These are phyloP conservation scores for Elsinoe necatrix DNA, from an alignment of 2,329 filamentous ascomycete genomes.

Conservation along the genomic window DNA sequence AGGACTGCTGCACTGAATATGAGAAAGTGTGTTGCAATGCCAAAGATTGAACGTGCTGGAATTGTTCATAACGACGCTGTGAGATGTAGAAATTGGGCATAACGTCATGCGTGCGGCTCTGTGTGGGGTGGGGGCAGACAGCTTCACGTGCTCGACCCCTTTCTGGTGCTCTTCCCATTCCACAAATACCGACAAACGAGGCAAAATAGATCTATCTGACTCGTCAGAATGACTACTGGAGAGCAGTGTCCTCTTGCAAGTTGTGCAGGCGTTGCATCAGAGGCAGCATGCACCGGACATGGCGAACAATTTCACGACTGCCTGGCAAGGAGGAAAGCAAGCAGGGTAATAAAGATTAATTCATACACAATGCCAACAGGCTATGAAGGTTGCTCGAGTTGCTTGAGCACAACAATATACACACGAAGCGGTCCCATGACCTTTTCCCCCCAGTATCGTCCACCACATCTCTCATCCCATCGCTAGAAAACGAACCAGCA, in stretches of 20 bases:
- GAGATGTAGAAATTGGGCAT: slow-evolving; percentile 6
- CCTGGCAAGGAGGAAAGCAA: background rate
- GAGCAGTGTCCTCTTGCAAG: too few relatives aligned
- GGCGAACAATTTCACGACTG: too few relatives aligned
- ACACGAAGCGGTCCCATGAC: background rate
- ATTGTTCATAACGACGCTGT: background rate
- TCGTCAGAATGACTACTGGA: background rate
- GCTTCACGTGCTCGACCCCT: slow-evolving; percentile 2
- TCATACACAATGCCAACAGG: background rate
- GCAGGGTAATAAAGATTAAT: slow-evolving; percentile 11
- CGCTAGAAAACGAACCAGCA: background rate
- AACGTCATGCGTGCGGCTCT: slow-evolving; percentile 14
- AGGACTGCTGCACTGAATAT: too few relatives aligned
- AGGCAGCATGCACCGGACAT: too few relatives aligned
- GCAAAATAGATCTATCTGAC: too few relatives aligned
- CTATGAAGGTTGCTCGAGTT: background rate
- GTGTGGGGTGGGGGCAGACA: background rate
- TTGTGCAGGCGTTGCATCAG: too few relatives aligned
- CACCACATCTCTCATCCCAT: background rate
- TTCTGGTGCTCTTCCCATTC: background rate
- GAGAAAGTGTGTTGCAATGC: background rate
- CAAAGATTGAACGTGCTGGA: background rate
- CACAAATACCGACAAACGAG: background rate
- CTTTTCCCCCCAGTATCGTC: background rate
- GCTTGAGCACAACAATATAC: background rate